Base-by-base conservation (phyloP, 345 rosid species). In the Eucalyptus shirleyi region DNA sequence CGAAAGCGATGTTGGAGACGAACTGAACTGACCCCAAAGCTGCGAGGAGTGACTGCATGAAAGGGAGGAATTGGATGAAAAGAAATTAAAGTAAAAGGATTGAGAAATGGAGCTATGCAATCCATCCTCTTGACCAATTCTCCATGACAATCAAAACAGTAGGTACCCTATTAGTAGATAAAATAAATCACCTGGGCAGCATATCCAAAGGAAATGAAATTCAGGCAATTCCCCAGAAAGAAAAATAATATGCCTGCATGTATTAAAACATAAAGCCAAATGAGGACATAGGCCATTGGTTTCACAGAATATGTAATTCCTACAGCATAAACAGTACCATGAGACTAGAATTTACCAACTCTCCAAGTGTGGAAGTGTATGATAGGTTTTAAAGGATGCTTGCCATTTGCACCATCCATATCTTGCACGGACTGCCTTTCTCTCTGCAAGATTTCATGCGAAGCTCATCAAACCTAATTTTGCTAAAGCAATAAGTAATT, bases 1-100 rank as follows among this genome's bases (percentile, higher is more conserved):
- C 97, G 92, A 98, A 98, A 55, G 99, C 99, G 87, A 98, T 98
- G 95, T 98, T 98, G 90, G 99, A 97, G 65, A 97, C 94, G 91
- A 98, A 98, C 91, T 98, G 99, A 93, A 98, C 92, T 50, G 99
- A 98, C 87, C 99, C 99, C 92, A 98, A 94, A 87, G 99, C 99
- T 65, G 99, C 99, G 88, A 98, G 96, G 94, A 98, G 98, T 32
- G 99, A 98, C 99, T 98, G 96, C 93, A 93, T 62, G 90, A 86
- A 62, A 91, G 88, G 90, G 53, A 77, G 49, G 82, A 82, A 53
- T 50, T 9, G 44, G 55, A 14, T 17, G 37, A 62, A 88, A 19
- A 83, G 42, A 69, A 87, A 86, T 72, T 69, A 51, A 44, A 69
- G 28, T 50, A 60, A 87, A 49, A 12, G 83, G 47, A 77, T 37